Percentiles rank a stretch among this genome's conserved stretches.
phyloP scores from a whole-genome alignment of 129 eudicot species.

The Tagetes patula region DNA sequence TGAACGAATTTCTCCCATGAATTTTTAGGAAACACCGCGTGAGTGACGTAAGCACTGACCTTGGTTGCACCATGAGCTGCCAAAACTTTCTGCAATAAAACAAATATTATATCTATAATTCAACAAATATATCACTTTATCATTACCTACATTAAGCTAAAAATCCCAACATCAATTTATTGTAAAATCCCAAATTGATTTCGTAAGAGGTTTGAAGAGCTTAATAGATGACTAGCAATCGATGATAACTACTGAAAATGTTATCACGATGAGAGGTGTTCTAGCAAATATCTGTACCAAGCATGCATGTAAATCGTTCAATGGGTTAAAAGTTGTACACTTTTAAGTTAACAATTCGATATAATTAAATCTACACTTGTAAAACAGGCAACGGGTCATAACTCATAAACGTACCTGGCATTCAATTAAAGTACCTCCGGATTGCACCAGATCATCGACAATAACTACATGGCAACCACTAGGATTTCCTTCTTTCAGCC shows the following conservation, averaged over 20 bases:
- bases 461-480: conserved; percentile 85
- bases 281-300: background rate
- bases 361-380: background rate
- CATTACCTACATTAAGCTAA: background rate
- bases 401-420: conserved; percentile 59
- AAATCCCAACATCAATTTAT: background rate
- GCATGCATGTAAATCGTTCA: background rate
- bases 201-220: background rate
- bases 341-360: background rate
- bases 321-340: background rate
- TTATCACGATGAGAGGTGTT: background rate
- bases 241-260: background rate
- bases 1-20: conserved; percentile 76
- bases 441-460: conserved; percentile 89
- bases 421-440: conserved; percentile 91
- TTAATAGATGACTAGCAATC: background rate
- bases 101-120: background rate
- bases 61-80: conserved; percentile 84
- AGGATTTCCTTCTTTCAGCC: conserved; percentile 86
- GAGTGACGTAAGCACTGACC: conserved; percentile 94
- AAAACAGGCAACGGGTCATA: conserved; percentile 2
- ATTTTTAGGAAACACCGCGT: conserved; percentile 76
- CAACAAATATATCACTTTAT: background rate
- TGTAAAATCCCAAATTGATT: background rate
- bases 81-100: conserved; percentile 71